These are phyloP conservation scores for Wickerhamomyces chaumierensis DNA, from an alignment of 805 yeast species.

Conservation along the genomic window DNA sequence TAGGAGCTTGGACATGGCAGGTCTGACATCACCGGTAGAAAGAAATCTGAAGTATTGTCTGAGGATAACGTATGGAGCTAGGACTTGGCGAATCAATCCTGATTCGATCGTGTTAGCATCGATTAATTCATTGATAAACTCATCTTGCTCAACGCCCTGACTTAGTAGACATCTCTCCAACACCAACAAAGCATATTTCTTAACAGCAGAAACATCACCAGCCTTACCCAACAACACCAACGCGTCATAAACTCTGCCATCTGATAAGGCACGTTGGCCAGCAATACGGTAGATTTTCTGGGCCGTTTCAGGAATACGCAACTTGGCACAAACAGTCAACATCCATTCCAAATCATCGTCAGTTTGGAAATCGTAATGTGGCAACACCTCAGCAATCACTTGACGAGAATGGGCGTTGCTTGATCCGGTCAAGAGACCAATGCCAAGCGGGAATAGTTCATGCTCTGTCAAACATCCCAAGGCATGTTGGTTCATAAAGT, in stretches of 20 bases:
- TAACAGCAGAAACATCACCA: slow-evolving; percentile 39
- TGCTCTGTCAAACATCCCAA: slow-evolving; percentile 41
- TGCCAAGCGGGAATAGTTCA: slow-evolving; percentile 52
- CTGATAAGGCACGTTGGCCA: slow-evolving; percentile 15
- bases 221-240: slow-evolving; percentile 53
- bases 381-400: slow-evolving; percentile 46
- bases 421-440: slow-evolving; percentile 46
- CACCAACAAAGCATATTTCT: slow-evolving; percentile 45
- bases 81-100: slow-evolving; percentile 43
- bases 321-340: slow-evolving; percentile 57
- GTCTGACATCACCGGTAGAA: slow-evolving; percentile 16
- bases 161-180: slow-evolving; percentile 48
- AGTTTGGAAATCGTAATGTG: slow-evolving; percentile 47
- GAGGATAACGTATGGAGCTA: slow-evolving; percentile 63
- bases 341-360: slow-evolving; percentile 79
- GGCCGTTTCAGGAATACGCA: slow-evolving; percentile 49
- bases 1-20: slow-evolving; percentile 22
- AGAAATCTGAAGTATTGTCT: slow-evolving; percentile 33
- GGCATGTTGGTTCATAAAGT: slow-evolving; percentile 43
- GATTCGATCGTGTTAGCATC: slow-evolving; percentile 22
- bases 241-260: slow-evolving; percentile 38
- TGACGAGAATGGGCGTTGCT: slow-evolving; percentile 31
- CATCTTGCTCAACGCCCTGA: slow-evolving; percentile 45
- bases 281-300: slow-evolving; percentile 33
- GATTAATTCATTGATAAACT: slow-evolving; percentile 39